Evolutionary conservation across 2,329 filamentous ascomycete species (phyloP).

Genomic region (Hymenoscyphus linearis): DNA sequence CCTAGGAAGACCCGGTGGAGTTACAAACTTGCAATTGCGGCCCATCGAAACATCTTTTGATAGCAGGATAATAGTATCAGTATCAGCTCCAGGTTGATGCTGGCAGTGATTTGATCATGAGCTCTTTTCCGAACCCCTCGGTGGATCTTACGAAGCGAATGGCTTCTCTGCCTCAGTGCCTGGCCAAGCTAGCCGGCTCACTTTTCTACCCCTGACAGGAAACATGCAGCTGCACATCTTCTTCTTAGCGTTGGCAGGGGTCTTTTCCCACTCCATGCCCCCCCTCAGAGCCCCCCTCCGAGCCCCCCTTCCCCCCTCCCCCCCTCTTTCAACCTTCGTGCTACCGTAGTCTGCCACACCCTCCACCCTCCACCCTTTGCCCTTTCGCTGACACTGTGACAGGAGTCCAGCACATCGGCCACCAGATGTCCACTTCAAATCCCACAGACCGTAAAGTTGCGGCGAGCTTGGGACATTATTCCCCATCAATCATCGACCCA

Average conservation of each 20-base stretch:
- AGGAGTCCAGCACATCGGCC: neutral
- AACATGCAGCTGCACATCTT: neutral
- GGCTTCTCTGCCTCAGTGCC: neutral
- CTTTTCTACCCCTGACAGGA: neutral
- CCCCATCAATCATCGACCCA: constrained; percentile 11
- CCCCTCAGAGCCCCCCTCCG: no score
- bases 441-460: constrained; percentile 14
- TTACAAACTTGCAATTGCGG: constrained; percentile 6
- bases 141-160: neutral
- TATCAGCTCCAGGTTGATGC: neutral
- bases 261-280: neutral
- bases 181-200: neutral
- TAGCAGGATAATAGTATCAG: neutral
- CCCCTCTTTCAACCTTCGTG: neutral
- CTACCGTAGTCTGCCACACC: constrained; percentile 11
- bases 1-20: neutral
- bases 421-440: constrained; percentile 1
- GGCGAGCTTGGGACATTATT: constrained; percentile 12
- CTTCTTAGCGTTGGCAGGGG: neutral
- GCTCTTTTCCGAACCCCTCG: neutral
- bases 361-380: constrained; percentile 9
- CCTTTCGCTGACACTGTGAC: constrained; percentile 6
- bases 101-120: neutral
- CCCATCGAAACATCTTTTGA: constrained; percentile 7
- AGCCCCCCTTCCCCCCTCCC: no score